phyloP scores from a whole-genome alignment of 176 grass and related monocot genomes.

The Musa acuminata region DNA sequence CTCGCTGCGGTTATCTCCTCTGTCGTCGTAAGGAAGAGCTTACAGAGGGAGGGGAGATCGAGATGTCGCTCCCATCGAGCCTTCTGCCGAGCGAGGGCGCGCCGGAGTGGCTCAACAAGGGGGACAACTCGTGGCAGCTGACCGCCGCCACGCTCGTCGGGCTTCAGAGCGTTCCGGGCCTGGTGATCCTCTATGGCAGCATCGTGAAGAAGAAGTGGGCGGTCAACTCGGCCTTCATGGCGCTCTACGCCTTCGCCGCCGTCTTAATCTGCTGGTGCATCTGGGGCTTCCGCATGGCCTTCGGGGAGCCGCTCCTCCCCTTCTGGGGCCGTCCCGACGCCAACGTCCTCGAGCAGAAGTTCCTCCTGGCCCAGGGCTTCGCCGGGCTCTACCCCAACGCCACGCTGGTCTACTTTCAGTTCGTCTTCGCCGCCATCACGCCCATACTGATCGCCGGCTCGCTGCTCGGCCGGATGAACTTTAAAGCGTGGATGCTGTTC shows the following conservation, averaged over 20 bases:
- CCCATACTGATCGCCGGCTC: conserved; percentile 64
- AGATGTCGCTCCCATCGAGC: conserved; percentile 6
- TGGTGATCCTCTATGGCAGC: conserved; percentile 64
- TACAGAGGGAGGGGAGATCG: too few species aligned
- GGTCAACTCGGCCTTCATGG: conserved; percentile 81
- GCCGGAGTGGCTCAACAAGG: conserved; percentile 62
- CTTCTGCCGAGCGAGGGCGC: conserved; percentile 32
- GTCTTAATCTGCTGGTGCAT: conserved; percentile 54
- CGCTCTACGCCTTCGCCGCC: conserved; percentile 74
- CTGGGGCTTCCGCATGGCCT: conserved; percentile 73
- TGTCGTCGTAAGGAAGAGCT: too few species aligned
- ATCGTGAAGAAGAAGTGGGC: conserved; percentile 90
- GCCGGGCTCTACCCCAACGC: conserved; percentile 54
- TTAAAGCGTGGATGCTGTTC: conserved; percentile 73
- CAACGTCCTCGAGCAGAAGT: conserved; percentile 30
- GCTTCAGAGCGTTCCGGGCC: conserved; percentile 52
- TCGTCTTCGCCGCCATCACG: conserved; percentile 80
- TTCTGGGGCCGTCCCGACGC: conserved; percentile 49
- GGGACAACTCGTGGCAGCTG: conserved; percentile 80
- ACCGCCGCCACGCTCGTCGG: conserved; percentile 67
- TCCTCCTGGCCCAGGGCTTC: conserved; percentile 49
- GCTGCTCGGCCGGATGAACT: conserved; percentile 59
- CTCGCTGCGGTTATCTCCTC: too few species aligned
- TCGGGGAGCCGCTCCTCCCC: conserved; percentile 47
- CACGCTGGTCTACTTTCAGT: conserved; percentile 79